phyloP scores from a whole-genome alignment of 2,329 filamentous ascomycete genomes.

The Fusarium guadeloupense region DNA sequence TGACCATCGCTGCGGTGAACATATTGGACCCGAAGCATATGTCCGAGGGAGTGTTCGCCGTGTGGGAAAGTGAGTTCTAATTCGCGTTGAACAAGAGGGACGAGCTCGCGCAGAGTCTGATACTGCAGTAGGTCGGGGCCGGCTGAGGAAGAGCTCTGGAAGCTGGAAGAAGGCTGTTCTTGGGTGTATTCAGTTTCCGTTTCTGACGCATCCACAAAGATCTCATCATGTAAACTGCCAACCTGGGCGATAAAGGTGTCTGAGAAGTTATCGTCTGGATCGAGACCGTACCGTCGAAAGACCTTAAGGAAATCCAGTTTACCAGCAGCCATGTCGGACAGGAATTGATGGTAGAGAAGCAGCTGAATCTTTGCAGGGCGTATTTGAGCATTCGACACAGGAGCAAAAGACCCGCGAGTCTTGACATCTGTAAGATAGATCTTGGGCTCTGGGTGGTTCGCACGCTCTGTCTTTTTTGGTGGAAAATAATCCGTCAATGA shows the following conservation, averaged over 20 bases:
- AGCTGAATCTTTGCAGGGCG: slow-evolving; percentile 86
- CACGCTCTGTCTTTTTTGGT: slow-evolving; percentile 15
- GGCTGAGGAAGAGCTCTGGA: slow-evolving; percentile 30
- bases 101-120: slow-evolving; percentile 57
- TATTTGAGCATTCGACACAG: slow-evolving; percentile 72
- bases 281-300: slow-evolving; percentile 75
- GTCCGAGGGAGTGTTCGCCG: slow-evolving; percentile 58
- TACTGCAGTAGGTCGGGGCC: slow-evolving; percentile 56
- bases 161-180: slow-evolving; percentile 23
- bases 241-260: slow-evolving; percentile 82
- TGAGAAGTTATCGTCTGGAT: slow-evolving; percentile 73
- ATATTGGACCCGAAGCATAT: slow-evolving; percentile 64
- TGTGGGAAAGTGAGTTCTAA: slow-evolving; percentile 62
- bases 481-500: slow-evolving; percentile 55
- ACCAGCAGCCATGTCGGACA: slow-evolving; percentile 78
- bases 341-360: slow-evolving; percentile 86
- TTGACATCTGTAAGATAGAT: slow-evolving; percentile 91
- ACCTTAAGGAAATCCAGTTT: slow-evolving; percentile 74
- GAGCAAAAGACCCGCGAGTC: slow-evolving; percentile 74
- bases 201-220: slow-evolving; percentile 64
- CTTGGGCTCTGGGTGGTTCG: slow-evolving; percentile 36
- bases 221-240: slow-evolving; percentile 71
- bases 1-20: slow-evolving; percentile 62
- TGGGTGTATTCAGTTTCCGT: slow-evolving; percentile 19
- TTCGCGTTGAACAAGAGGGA: slow-evolving; percentile 58